A percentile compares a stretch with the other conserved stretches of the same genome.
These are phyloP conservation scores for Wickerhamomyces sp. DNA, from an alignment of 1,139 yeast genomes.

Conservation along the genomic window DNA sequence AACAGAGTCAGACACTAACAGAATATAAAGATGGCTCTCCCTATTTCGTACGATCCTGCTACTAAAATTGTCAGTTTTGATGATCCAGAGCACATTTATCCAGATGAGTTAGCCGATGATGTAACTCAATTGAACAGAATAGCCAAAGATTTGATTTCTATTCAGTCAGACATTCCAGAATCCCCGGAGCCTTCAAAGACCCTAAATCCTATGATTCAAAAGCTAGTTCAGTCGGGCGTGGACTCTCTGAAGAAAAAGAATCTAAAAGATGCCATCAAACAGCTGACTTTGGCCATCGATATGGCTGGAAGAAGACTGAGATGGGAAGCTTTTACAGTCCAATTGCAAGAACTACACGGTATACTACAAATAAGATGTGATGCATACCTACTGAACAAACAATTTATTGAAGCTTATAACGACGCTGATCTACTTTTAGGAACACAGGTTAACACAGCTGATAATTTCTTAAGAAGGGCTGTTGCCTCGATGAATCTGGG, in stretches of 20 bases:
- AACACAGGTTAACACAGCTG: conserved; percentile 62
- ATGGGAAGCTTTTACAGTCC: conserved; percentile 80
- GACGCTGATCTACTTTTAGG: conserved; percentile 77
- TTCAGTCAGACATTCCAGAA: conserved; percentile 59
- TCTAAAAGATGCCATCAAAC: conserved; percentile 67
- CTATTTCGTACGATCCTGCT: conserved; percentile 26
- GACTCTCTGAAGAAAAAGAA: conserved; percentile 58
- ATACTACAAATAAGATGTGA: conserved; percentile 81
- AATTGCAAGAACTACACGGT: conserved; percentile 70
- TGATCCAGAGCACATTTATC: conserved; percentile 18
- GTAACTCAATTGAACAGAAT: conserved; percentile 59
- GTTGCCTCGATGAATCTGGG: conserved; percentile 69
- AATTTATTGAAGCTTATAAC: conserved; percentile 69
- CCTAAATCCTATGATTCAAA: conserved; percentile 62
- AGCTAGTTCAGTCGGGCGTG: conserved; percentile 71
- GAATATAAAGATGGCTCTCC: conserved; percentile 12
- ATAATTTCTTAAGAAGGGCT: conserved; percentile 79
- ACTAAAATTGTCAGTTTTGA: conserved; percentile 28
- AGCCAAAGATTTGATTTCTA: conserved; percentile 52
- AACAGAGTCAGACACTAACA: too few species aligned
- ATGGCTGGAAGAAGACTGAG: conserved; percentile 71
- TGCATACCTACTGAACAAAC: conserved; percentile 61
- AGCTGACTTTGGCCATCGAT: conserved; percentile 73
- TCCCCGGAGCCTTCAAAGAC: conserved; percentile 58
- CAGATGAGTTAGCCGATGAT: conserved; percentile 30